Conservation (phyloP, 1,284 basidiomycete genomes). For the Pascua sp. region DNA sequence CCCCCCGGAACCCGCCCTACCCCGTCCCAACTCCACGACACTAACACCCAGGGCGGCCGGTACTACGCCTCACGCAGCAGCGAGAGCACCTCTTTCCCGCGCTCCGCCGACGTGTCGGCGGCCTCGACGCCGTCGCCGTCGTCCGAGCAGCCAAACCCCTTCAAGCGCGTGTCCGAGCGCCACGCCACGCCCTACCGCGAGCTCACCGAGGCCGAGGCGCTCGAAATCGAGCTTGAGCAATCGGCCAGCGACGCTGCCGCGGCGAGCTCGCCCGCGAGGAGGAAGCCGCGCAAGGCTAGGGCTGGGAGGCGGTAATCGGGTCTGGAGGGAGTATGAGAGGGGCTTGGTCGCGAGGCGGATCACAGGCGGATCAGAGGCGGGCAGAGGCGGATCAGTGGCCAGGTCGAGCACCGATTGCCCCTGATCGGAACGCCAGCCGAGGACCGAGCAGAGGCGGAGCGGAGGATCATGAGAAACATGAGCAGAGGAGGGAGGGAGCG, state of each 20-base stretch:
- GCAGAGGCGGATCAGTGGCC: too few species aligned
- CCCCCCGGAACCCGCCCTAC: too few species aligned
- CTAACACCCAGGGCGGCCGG: constrained; percentile 32
- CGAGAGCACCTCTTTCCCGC: constrained; percentile 5
- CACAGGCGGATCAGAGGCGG: too few species aligned
- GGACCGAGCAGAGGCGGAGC: too few species aligned
- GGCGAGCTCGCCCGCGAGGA: background rate
- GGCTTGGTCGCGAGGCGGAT: too few species aligned
- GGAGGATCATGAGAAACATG: too few species aligned
- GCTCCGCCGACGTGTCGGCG: constrained; percentile 14
- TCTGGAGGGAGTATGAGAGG: too few species aligned
- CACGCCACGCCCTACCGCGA: constrained; percentile 42
- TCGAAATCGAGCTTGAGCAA: constrained; percentile 35
- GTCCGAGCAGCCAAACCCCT: background rate
- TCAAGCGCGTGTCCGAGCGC: constrained; percentile 13
- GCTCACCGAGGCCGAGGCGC: constrained; percentile 37
- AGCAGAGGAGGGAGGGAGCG: too few species aligned
- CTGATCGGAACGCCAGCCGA: too few species aligned
- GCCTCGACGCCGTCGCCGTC: constrained; percentile 7
- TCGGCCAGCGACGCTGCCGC: background rate
- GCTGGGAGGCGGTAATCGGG: background rate
- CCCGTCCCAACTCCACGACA: background rate
- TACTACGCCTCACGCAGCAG: constrained; percentile 34
- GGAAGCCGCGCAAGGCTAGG: background rate
- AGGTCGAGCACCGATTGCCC: too few species aligned